Evolutionary conservation across 495 filamentous ascomycete species (phyloP).

Genomic region (Lasiosphaeria miniovina): DNA sequence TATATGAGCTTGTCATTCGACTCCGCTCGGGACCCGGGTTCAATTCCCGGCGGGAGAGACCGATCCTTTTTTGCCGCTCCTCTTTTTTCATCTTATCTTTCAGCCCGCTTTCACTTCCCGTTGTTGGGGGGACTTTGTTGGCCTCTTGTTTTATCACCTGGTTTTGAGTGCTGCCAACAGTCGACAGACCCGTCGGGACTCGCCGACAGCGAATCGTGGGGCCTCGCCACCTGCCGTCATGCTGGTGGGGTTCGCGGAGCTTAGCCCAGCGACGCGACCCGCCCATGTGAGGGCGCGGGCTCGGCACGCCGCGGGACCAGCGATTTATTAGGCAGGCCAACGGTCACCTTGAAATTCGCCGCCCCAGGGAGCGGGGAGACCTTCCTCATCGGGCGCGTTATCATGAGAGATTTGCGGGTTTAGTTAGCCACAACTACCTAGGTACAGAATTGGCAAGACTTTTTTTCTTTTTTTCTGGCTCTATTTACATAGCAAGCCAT

Average conservation of each 20-base stretch:
- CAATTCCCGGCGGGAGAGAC: slow-evolving; percentile 33
- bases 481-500: background rate
- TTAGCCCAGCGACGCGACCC: background rate
- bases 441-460: background rate
- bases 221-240: background rate
- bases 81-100: slow-evolving; percentile 4
- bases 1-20: slow-evolving; percentile 29
- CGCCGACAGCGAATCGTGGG: no score
- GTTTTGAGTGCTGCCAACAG: no score
- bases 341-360: background rate
- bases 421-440: background rate
- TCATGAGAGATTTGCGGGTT: slow-evolving; percentile 3
- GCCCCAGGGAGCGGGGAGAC: background rate
- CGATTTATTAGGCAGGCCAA: background rate
- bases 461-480: background rate
- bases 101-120: background rate
- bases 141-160: no score
- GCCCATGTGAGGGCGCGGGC: background rate
- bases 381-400: slow-evolving; percentile 11
- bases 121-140: background rate
- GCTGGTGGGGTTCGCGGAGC: background rate
- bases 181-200: no score
- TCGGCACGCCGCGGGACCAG: background rate
- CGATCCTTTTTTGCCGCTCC: slow-evolving; percentile 14
- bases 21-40: slow-evolving; percentile 30